Evolutionary conservation across 441 rosid genomes (phyloP).

Genomic region (Pelargonium citronellum): DNA sequence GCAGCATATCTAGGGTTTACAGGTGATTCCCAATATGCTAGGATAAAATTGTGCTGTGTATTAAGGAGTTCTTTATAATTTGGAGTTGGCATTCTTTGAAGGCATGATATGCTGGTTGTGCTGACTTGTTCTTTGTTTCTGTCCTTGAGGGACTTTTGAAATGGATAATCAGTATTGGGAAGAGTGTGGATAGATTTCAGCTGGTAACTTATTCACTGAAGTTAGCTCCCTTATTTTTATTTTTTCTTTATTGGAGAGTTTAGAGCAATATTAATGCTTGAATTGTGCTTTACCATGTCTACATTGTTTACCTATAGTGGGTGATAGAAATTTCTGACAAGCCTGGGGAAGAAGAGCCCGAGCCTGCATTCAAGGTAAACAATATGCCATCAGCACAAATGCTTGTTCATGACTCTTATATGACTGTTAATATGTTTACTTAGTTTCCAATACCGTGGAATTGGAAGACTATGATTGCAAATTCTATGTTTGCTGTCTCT

Average conservation of each 20-base stretch:
- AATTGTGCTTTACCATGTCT: constrained; percentile 11
- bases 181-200: constrained; percentile 82
- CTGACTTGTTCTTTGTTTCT: constrained; percentile 55
- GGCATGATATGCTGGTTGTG: constrained; percentile 25
- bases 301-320: constrained; percentile 45
- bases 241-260: not conserved
- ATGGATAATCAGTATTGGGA: constrained; percentile 69
- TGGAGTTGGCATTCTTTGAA: not conserved
- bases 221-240: constrained; percentile 18
- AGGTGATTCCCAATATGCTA: constrained; percentile 43
- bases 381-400: not conserved
- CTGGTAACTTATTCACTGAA: constrained; percentile 51
- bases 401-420: not conserved
- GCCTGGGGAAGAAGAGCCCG: constrained; percentile 75
- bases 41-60: not conserved
- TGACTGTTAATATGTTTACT: not conserved
- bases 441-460: not conserved
- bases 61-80: not conserved
- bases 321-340: constrained; percentile 90
- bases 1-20: constrained; percentile 72
- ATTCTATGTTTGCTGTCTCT: not conserved
- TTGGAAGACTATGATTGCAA: not conserved
- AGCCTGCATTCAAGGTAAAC: constrained; percentile 94
- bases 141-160: constrained; percentile 73
- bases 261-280: not conserved